phyloP scores from a whole-genome alignment of 768 basidiomycete genomes.

The Russula foetens region DNA sequence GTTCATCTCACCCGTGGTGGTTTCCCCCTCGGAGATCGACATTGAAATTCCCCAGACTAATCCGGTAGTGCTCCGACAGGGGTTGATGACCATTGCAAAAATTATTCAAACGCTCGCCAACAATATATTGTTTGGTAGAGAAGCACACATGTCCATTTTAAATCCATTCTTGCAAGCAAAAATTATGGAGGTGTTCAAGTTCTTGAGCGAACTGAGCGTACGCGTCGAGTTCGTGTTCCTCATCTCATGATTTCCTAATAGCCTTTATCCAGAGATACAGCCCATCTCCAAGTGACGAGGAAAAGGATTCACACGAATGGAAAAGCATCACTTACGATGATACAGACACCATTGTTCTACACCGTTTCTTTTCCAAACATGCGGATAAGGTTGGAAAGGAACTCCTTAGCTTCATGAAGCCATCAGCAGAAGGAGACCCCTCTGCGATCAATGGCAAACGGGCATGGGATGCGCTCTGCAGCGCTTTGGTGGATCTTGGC shows the following conservation, averaged over 20 bases:
- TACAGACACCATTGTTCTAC: conserved; percentile 74
- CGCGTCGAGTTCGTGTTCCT: conserved; percentile 20
- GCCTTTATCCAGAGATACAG: conserved; percentile 35
- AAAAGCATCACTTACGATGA: conserved; percentile 71
- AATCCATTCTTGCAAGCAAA: conserved; percentile 69
- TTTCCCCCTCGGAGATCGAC: conserved; percentile 79
- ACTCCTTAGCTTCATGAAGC: conserved; percentile 61
- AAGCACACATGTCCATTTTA: conserved; percentile 73
- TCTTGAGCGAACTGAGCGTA: conserved; percentile 70
- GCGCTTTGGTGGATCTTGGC: conserved; percentile 70
- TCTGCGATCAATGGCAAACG: conserved; percentile 59
- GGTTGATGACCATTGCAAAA: conserved; percentile 82
- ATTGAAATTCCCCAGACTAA: conserved; percentile 66
- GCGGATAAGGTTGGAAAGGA: conserved; percentile 86
- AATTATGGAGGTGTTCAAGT: conserved; percentile 65
- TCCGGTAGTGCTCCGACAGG: conserved; percentile 52
- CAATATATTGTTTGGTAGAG: conserved; percentile 90
- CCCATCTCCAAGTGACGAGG: conserved; percentile 36
- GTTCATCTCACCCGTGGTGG: conserved; percentile 88
- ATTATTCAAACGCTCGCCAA: conserved; percentile 91
- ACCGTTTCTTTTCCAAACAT: conserved; percentile 78
- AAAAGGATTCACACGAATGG: conserved; percentile 60
- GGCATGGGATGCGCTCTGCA: conserved; percentile 79
- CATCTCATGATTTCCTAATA: not conserved
- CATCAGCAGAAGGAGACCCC: conserved; percentile 45